phyloP scores from a whole-genome alignment of 441 rosid species.

The California macrophylla region DNA sequence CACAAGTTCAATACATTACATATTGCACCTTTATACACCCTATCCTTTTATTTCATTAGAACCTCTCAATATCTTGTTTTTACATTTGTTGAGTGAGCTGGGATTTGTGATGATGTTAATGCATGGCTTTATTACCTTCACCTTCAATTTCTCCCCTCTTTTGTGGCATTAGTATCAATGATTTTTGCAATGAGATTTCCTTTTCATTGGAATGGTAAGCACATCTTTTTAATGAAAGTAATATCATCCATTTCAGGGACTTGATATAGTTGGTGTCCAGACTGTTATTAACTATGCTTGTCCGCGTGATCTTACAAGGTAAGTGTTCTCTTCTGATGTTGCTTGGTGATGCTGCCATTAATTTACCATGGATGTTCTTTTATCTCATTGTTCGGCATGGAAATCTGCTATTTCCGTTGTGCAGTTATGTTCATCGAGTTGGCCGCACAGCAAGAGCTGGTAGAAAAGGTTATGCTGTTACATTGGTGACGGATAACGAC shows the following conservation, averaged over 20 bases:
- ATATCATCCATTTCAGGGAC: slow-evolving; percentile 48
- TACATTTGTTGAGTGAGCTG: neutral
- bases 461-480: slow-evolving; percentile 93
- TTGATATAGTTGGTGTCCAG: slow-evolving; percentile 93
- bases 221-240: neutral
- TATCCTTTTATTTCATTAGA: neutral
- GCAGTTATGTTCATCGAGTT: slow-evolving; percentile 90
- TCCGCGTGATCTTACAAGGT: slow-evolving; percentile 95
- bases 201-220: neutral
- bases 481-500: slow-evolving; percentile 85
- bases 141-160: neutral
- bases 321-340: slow-evolving; percentile 11
- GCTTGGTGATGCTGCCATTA: slow-evolving; percentile 3
- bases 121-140: neutral
- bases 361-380: neutral
- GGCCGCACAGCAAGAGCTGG: slow-evolving; percentile 99
- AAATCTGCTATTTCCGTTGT: slow-evolving; percentile 17
- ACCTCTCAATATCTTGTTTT: neutral
- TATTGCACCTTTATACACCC: neutral
- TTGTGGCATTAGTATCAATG: neutral
- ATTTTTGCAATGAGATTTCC: neutral
- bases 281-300: slow-evolving; percentile 93
- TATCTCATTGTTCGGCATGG: neutral
- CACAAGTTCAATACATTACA: neutral
- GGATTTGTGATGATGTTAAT: neutral